A percentile compares a stretch with the other conserved stretches of the same genome.
These are phyloP conservation scores for Triangularia setosa DNA, from an alignment of 2,329 filamentous ascomycete species.

Conservation along the genomic window DNA sequence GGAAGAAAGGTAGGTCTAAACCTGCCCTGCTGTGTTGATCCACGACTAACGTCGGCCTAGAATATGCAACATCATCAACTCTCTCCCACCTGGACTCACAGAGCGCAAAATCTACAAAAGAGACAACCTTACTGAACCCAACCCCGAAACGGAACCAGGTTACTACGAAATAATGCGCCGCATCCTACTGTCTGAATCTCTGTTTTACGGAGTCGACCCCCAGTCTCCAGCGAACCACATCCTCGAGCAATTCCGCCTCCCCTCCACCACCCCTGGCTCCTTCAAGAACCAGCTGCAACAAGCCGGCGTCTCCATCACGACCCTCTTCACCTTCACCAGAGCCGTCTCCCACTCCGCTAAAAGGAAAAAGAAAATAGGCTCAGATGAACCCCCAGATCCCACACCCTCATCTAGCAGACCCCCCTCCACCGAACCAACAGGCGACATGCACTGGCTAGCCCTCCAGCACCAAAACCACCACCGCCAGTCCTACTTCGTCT, in stretches of 20 bases:
- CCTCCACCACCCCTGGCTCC: not conserved
- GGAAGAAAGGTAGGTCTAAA: slow-evolving; percentile 3
- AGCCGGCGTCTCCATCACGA: slow-evolving; percentile 5
- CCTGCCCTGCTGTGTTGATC: not conserved
- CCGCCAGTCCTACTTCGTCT: not conserved
- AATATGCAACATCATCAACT: not conserved
- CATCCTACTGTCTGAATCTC: not conserved
- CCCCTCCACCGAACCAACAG: not conserved
- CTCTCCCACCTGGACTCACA: not conserved
- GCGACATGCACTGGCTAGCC: not conserved
- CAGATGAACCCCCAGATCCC: not conserved
- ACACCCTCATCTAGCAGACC: not conserved
- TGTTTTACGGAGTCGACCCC: slow-evolving; percentile 5
- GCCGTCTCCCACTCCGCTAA: not conserved
- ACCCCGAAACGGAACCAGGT: not conserved
- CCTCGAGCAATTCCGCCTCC: not conserved
- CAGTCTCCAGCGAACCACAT: not conserved
- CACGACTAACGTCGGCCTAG: not conserved
- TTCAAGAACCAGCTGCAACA: slow-evolving; percentile 5
- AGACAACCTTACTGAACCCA: not conserved
- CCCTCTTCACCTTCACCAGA: slow-evolving; percentile 12
- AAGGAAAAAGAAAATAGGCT: not conserved
- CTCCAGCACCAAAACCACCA: not conserved
- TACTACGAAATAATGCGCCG: slow-evolving; percentile 7
- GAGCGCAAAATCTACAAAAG: not conserved